These are phyloP conservation scores for Colletotrichum liaoningense DNA, from an alignment of 2,329 filamentous ascomycete species.

Conservation along the genomic window DNA sequence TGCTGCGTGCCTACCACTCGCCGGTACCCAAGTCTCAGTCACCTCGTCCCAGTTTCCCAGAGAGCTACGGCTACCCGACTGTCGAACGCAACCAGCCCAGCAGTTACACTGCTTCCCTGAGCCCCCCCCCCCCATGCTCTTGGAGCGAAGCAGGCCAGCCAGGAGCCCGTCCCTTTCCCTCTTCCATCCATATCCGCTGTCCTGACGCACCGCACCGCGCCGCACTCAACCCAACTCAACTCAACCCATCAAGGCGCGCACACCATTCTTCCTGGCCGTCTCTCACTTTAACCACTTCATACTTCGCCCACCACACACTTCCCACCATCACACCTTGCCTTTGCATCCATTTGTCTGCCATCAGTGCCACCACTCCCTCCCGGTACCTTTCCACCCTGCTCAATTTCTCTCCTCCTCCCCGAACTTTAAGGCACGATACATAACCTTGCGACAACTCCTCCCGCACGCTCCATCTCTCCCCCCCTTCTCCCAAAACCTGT, in stretches of 20 bases:
- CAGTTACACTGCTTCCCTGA: slow-evolving; percentile 11
- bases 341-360: slow-evolving; percentile 16
- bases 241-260: slow-evolving; percentile 34
- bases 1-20: slow-evolving; percentile 27
- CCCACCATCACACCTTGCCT: slow-evolving; percentile 35
- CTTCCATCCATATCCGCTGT: slow-evolving; percentile 1
- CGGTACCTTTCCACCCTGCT: slow-evolving; percentile 22
- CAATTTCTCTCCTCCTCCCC: slow-evolving; percentile 20
- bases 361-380: slow-evolving; percentile 23
- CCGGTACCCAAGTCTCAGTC: slow-evolving; percentile 21
- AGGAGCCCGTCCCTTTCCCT: slow-evolving; percentile 18
- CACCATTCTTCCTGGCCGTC: slow-evolving; percentile 30
- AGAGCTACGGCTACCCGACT: slow-evolving; percentile 25
- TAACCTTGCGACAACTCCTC: slow-evolving; percentile 37
- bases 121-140: slow-evolving; percentile 20
- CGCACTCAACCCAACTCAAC: slow-evolving; percentile 15
- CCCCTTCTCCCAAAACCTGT: slow-evolving; percentile 15
- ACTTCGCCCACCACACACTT: slow-evolving; percentile 18
- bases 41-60: slow-evolving; percentile 12
- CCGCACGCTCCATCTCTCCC: slow-evolving; percentile 11
- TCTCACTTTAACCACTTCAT: slow-evolving; percentile 15
- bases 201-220: slow-evolving; percentile 33
- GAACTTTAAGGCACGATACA: slow-evolving; percentile 35
- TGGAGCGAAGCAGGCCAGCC: slow-evolving; percentile 18
- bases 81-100: slow-evolving; percentile 30